A percentile compares a stretch with the other conserved stretches of the same genome.
Conservation (phyloP, 768 basidiomycete species). For the Sporobolomyces pararoseus region DNA sequence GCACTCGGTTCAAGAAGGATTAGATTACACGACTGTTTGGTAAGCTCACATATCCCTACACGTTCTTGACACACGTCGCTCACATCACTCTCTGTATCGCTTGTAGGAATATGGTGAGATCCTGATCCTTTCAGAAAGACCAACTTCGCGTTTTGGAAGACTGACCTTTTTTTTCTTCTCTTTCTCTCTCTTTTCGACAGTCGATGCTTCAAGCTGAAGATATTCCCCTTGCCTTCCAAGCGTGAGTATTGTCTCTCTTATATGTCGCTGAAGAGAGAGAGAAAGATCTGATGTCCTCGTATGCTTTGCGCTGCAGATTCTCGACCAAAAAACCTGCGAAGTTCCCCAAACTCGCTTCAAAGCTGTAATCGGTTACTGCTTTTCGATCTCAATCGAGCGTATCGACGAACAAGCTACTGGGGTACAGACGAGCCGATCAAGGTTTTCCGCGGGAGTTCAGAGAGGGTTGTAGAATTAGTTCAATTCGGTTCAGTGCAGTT, state of each 20-base stretch:
- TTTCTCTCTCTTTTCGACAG: neutral
- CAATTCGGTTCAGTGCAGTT: too few relatives aligned
- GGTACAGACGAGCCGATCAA: too few relatives aligned
- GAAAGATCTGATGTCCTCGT: neutral
- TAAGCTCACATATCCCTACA: neutral
- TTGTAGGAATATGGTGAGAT: constrained; percentile 34
- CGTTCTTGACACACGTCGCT: too few relatives aligned
- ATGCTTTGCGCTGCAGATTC: constrained; percentile 4
- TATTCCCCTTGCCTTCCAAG: constrained; percentile 41
- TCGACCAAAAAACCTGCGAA: constrained; percentile 15
- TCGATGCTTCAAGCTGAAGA: constrained; percentile 56
- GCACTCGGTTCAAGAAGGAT: constrained; percentile 54
- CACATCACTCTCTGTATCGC: too few relatives aligned
- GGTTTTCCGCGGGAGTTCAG: too few relatives aligned
- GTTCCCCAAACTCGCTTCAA: constrained; percentile 9
- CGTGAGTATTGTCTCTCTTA: constrained; percentile 18
- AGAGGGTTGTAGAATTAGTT: too few relatives aligned
- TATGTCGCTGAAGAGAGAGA: too few relatives aligned
- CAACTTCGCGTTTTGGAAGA: too few relatives aligned
- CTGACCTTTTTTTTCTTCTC: neutral
- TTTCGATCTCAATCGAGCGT: too few relatives aligned
- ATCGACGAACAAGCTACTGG: too few relatives aligned
- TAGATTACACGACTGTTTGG: constrained; percentile 36
- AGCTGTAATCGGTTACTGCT: constrained; percentile 1
- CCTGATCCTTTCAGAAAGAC: too few relatives aligned